Evolutionary conservation across 495 filamentous ascomycete genomes (phyloP).

Genomic region (Penicillium maclennaniae): DNA sequence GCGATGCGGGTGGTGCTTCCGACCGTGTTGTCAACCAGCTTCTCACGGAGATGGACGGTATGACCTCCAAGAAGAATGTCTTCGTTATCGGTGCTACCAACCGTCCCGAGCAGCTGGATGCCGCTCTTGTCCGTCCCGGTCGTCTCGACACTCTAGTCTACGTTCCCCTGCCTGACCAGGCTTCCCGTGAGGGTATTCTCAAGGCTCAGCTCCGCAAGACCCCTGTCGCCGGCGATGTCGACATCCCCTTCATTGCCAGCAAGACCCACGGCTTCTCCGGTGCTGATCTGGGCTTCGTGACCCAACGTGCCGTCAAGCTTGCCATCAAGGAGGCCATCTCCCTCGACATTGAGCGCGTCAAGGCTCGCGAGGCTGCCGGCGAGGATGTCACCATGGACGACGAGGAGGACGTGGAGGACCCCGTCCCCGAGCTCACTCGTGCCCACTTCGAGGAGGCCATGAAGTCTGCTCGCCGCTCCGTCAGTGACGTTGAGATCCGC

Average conservation of each 20-base stretch:
- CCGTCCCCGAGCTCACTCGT: conserved; percentile 92
- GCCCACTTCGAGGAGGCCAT: conserved; percentile 99
- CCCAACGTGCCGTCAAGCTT: conserved; percentile 97
- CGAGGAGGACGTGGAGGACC: conserved; percentile 76
- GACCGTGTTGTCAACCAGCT: conserved; percentile 99
- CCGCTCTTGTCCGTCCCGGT: conserved; percentile 93
- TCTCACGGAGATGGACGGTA: conserved; percentile 94
- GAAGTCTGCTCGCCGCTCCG: conserved; percentile 85
- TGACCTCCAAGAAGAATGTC: conserved; percentile 99
- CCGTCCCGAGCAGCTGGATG: conserved; percentile 96
- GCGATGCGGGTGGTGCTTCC: conserved; percentile 95
- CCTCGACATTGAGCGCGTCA: conserved; percentile 79
- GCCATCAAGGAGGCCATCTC: conserved; percentile 98
- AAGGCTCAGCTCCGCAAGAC: conserved; percentile 98
- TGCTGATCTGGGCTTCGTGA: conserved; percentile 98
- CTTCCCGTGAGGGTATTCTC: conserved; percentile 80
- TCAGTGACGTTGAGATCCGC: conserved; percentile 93
- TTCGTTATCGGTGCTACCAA: conserved; percentile 99
- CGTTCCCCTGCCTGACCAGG: conserved; percentile 90
- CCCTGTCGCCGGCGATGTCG: conserved; percentile 81
- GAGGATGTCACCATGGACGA: conserved; percentile 76
- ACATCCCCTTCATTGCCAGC: conserved; percentile 87
- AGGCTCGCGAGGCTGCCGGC: conserved; percentile 83
- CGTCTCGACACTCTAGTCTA: conserved; percentile 99
- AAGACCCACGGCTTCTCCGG: conserved; percentile 99